Evolutionary conservation across 2,329 filamentous ascomycete species (phyloP), one percentile per base, ranked within the genome.

Genomic region (Diatrype stigma): DNA sequence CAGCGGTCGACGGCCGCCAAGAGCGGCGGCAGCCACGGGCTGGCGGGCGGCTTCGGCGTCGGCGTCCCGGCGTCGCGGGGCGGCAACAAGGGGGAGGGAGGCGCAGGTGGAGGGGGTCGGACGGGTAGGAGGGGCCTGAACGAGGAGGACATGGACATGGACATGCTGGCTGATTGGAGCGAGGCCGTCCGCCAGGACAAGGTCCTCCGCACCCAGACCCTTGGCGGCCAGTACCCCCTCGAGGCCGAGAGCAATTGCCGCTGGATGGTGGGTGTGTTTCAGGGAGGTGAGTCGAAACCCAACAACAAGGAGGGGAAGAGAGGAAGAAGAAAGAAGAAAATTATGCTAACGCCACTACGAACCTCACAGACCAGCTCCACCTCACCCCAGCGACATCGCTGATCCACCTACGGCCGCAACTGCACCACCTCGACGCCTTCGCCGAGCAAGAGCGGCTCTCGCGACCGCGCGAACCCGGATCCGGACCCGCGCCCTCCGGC

Each of bases 191-290:
- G 83, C 49, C 82, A 84, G 61, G 86, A 86, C 49, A 84, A 85
- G 57, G 85, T 95, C 3, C 72, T 96, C 65, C 79, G 84, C 46
- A 87, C 84, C 53, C 90, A 96, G 73, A 96, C 91, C 0, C 77
- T 96, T 21, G 92, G 91, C 44, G 94, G 94, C 0, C 86, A 93
- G 67, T 85, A 90, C 54, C 78, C 85, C 12, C 79, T 83, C 38
- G 75, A 84, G 2, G 83, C 85, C 56, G 81, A 86, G 56, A 86
- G 87, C 21, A 86, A 90, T 42, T 66, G 62, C 46, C 60, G 63
- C 58, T 96, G 96, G 73, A 95, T 96, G 85, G 79, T 96, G 46
- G 94, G 90, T 26, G 87, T 91, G n/a, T 96, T 97, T 67, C 82
- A 87, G 65, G 86, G 86, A 47, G 82, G 90, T 93, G 70, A 60